Evolutionary conservation across 768 basidiomycete genomes (phyloP).

Genomic region (Boletus eberwhitei): DNA sequence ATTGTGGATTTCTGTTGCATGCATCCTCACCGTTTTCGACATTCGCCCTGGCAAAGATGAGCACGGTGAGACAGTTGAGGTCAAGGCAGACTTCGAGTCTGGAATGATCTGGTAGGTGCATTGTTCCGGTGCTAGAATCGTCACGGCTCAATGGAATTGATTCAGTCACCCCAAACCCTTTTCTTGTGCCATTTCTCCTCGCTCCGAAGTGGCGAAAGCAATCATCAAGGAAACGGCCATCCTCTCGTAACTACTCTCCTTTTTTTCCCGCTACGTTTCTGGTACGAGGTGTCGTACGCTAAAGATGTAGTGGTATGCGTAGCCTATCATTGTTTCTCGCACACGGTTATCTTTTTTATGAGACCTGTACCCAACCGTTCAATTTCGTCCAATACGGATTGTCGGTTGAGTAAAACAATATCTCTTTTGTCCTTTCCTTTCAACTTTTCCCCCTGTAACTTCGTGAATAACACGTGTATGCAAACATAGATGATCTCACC

Average conservation of each 20-base stretch:
- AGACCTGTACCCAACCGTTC: constrained; percentile 70
- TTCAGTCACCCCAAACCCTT: constrained; percentile 32
- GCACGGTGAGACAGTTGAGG: constrained; percentile 14
- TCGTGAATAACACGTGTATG: background rate
- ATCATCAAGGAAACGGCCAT: constrained; percentile 31
- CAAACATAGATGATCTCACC: constrained; percentile 22
- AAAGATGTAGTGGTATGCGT: background rate
- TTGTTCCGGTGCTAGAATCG: background rate
- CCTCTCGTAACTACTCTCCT: constrained; percentile 11
- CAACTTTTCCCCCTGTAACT: constrained; percentile 25
- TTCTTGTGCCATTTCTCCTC: constrained; percentile 28
- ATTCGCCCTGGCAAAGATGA: constrained; percentile 21
- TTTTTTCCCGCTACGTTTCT: background rate
- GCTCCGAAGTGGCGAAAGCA: constrained; percentile 25
- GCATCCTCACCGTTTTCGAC: constrained; percentile 28
- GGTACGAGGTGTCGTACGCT: background rate
- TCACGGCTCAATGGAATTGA: constrained; percentile 1
- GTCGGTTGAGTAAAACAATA: constrained; percentile 63
- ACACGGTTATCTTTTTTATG: constrained; percentile 44
- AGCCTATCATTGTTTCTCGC: constrained; percentile 3
- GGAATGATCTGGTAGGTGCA: constrained; percentile 30
- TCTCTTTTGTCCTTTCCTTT: constrained; percentile 51
- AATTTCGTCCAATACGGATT: constrained; percentile 69
- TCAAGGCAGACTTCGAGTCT: constrained; percentile 25
- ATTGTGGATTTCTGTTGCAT: constrained; percentile 35